Base-by-base conservation (phyloP, 2,329 filamentous ascomycete genomes). In the Epichloe glyceriae region DNA sequence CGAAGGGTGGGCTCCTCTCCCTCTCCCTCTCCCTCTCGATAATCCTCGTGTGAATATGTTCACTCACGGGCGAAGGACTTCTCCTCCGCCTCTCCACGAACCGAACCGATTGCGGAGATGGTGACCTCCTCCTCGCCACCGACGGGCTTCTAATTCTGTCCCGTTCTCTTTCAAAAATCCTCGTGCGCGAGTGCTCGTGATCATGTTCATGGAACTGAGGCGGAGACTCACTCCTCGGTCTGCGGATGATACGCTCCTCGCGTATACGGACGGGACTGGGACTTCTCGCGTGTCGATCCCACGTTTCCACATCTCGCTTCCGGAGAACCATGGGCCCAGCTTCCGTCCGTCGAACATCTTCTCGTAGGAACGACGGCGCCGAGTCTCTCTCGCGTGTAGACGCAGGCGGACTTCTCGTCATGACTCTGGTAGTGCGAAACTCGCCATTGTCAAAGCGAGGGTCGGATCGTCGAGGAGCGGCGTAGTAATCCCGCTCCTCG, bases 251-350 rank as follows among this genome's bases (percentile, higher is more conserved):
- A 41, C 73, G 70, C 56, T 69, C 64, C 57, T 75, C 70, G 34
- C 69, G 65, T 45, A 69, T 61, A 7, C 67, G 67, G 17, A 68
- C 54, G 22, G 72, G 72, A 53, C 65, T 69, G 52, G 70, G 73
- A 48, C 68, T 73, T 47, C 71, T 68, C 41, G 64, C 67, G 49
- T 70, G 71, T 49, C 70, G 69, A 60, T 79, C 75, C 53, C 75
- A 59, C 1, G 73, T 76, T 65, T 80, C 77, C 47, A 79, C 68
- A 51, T 80, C 75, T 44, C 76, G 71, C 56, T 74, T 67, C 48
- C 77, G 73, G 46, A 80, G 68, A 17, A 80, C 76, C 58, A 80
- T 62, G 38, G 72, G 69, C 3, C 76, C 76, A 26, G 70, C 64
- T 52, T 79, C 76, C 26, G 62, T 52, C 14, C 71, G 71, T 50